Evolutionary conservation across 1,284 basidiomycete genomes (phyloP), one percentile per base, ranked within the genome.

Genomic region (Sanguinoderma infundibulare): DNA sequence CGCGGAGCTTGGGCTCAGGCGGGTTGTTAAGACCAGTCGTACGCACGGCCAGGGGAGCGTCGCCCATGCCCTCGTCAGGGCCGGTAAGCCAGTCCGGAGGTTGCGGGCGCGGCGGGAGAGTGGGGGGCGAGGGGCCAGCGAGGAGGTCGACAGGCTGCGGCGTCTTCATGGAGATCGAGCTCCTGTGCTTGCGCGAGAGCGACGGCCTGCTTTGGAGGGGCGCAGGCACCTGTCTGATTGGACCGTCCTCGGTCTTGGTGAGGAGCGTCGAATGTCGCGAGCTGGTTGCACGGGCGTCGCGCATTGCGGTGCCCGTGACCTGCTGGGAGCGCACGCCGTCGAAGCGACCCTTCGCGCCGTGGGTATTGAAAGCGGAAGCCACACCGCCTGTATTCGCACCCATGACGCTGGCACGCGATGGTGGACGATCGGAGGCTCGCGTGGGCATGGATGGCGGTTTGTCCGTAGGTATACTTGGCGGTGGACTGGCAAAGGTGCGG

Each of bases 81-180:
- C 91, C 91, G 17, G 91, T 91, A 20, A 93, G 74, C 90, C 90
- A 91, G 69, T 93, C 91, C 65, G 77, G 81, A 10, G 77, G 76
- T 28, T 69, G 63, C 65, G 72, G 72, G 6, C 72, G 66, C 0
- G 70, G 72, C 8, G 72, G 72, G 1, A 72, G 67, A 0, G 67
- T 51, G 2, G 73, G 73, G 7, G 68, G 54, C 0, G 40, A 34
- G 12, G 52, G 17, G 5, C 58, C 57, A 0, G 63, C 61, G 17
- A 68, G 39, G 2, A 68, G 44, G 54, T 70, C 62, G n/a, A 56
- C 24, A 2, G 67, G 53, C 20, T 64, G 30, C 14, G 61, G 24
- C 3, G 63, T 59, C 61, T 67, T 68, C 55, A 67, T 60, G 15
- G 66, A 59, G 15, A 65, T 50, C 2, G 70, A 69, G 53, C 68